Percentiles rank a stretch among this genome's conserved stretches.
Evolutionary conservation across 345 rosid genomes (phyloP).

Genomic region (Salix brachista): DNA sequence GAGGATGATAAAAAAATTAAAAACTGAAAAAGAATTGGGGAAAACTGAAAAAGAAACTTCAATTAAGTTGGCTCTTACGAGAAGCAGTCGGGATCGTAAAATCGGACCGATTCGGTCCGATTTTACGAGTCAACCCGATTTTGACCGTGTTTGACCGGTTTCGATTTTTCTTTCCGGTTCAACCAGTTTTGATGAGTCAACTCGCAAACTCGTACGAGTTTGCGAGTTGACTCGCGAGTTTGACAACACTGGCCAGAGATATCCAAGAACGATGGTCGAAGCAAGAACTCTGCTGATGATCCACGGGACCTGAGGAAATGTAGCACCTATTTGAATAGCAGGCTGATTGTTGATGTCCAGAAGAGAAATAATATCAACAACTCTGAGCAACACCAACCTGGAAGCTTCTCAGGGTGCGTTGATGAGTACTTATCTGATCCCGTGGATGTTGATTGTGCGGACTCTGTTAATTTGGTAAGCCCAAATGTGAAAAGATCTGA

Average conservation of each 20-base stretch:
- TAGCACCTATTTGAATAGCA: not conserved
- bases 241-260: constrained; percentile 6
- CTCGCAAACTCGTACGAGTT: too few relatives aligned
- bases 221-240: too few relatives aligned
- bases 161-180: too few relatives aligned
- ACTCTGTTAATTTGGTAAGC: constrained; percentile 19
- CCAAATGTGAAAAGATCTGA: constrained; percentile 14
- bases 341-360: constrained; percentile 10
- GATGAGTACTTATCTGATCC: constrained; percentile 45
- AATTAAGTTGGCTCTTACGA: too few relatives aligned
- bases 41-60: too few relatives aligned
- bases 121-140: too few relatives aligned
- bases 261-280: constrained; percentile 10
- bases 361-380: constrained; percentile 18
- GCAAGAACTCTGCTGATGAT: constrained; percentile 4
- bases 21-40: too few relatives aligned
- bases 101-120: too few relatives aligned
- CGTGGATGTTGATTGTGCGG: constrained; percentile 29
- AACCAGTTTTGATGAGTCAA: too few relatives aligned
- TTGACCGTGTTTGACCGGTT: too few relatives aligned
- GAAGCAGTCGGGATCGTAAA: too few relatives aligned
- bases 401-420: constrained; percentile 33
- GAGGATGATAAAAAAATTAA: too few relatives aligned
- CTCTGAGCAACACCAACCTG: constrained; percentile 18
- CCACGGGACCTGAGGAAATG: constrained; percentile 18